Evolutionary conservation across 345 rosid species (phyloP), one percentile per base, ranked within the genome.

Genomic region (Excoecaria agallocha): DNA sequence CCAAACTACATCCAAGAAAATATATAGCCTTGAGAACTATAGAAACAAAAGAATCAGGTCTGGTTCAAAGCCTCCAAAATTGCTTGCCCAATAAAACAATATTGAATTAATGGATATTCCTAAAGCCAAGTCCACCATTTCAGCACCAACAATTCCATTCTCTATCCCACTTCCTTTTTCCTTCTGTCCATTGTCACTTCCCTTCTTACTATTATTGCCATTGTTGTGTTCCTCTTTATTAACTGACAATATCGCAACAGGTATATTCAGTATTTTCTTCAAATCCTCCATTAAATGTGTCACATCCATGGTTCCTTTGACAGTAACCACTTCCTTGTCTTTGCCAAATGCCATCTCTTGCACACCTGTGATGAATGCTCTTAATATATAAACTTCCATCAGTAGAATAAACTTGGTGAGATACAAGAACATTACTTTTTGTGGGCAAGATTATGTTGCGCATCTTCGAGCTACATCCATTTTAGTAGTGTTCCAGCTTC

Each of bases 401-500:
- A 9, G 20, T 16, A 30, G 3, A 30, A 60, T 35, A 19, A 16
- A 60, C 3, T 5, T 24, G 30, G 8, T 25, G 19, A 11, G 64
- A 60, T 3, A 4, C 19, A 35, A 60, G 41, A 25, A 4, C 13
- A 30, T 35, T 65, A 92, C 98, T 97, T 76, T 85, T 84, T 72
- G 88, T 82, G 69, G 81, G 84, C 19, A 52, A 49, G 70, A 85
- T 68, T 1, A 72, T 74, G 79, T 85, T 90, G 65, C 25, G 60
- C 77, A 94, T 87, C 91, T 77, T 94, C 49, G 59, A 84, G 63
- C 83, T 58, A 82, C 98, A 94, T 38, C 98, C 97, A 13, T 81
- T 81, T 79, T 95, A 94, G 60, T 89, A 83, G 58, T 88, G 78
- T 3, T 17, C 55, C 78, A 94, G 72, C 80, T 90, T 92, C 76